Evolutionary conservation across 2,329 filamentous ascomycete genomes (phyloP), one percentile per base, ranked within the genome.

Genomic region (Colletotrichum costaricense): DNA sequence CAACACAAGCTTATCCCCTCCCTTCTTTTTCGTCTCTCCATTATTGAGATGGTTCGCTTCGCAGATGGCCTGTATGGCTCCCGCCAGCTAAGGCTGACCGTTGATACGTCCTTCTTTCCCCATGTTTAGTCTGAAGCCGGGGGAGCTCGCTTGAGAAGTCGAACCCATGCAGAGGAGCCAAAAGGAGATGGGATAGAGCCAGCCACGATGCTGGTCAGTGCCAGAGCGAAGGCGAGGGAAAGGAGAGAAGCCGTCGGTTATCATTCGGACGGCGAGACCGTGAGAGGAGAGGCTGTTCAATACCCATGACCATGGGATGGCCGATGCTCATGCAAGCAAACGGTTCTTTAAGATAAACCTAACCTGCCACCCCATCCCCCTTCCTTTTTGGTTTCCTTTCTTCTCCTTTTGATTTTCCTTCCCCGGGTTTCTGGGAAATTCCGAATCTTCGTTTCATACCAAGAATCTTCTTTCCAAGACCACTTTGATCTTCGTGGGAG

Each of bases 401-500:
- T 12, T 4, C n/a, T 8, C 49, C 2, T 3, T 22, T 12, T 5
- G 14, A 4, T 57, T 22, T 19, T 52, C 60, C n/a, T 46, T 54
- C 67, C 62, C 63, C 65, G 65, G 65, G 56, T 71, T 74, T 67
- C 63, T 74, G 71, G 62, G 66, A 67, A 70, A 73, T 73, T 67
- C 67, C 72, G 68, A 58, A 54, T 22, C 49, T 26, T 12, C 49
- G 38, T 42, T 42, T 42, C 38, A 6, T 57, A 60, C 38, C 55
- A 54, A 63, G 14, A 60, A 16, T 33, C 0, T 33, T 42, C 14
- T 33, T 59, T 67, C 49, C 54, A 59, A 69, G 58, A 63, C 52
- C 62, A 38, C 54, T 73, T 73, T 73, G 64, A 64, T 65, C 30
- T 57, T 66, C 28, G 65, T 73, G 54, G 60, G 38, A 70, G 60